phyloP scores from a whole-genome alignment of 2,329 filamentous ascomycete species.

The Zasmidium angulare region DNA sequence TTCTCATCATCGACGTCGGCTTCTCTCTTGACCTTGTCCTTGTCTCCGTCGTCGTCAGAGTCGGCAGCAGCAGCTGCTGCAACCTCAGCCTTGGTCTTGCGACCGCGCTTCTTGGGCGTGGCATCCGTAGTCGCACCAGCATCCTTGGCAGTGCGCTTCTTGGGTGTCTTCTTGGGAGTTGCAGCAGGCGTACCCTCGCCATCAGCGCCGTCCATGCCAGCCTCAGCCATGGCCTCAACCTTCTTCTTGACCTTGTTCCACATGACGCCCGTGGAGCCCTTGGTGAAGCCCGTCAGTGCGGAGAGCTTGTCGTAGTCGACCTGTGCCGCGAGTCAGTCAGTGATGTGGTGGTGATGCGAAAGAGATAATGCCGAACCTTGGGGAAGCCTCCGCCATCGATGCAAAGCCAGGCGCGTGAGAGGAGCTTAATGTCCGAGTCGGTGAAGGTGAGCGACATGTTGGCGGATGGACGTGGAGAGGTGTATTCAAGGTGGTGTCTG shows the following conservation, averaged over 20 bases:
- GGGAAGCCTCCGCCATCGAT: constrained; percentile 3
- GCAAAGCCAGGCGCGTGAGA: constrained; percentile 14
- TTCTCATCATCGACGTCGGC: background rate
- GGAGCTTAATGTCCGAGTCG: constrained; percentile 10
- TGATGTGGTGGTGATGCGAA: background rate
- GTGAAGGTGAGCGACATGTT: constrained; percentile 4
- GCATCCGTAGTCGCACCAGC: background rate
- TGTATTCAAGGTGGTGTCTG: no score
- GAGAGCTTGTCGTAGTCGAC: constrained; percentile 24
- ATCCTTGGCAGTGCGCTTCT: background rate
- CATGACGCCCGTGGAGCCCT: constrained; percentile 19
- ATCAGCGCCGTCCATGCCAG: background rate
- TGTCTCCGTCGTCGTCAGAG: background rate
- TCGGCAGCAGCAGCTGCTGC: background rate
- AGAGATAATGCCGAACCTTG: constrained; percentile 3
- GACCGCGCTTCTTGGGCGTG: constrained; percentile 3
- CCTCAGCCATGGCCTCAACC: constrained; percentile 68
- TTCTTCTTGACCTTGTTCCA: constrained; percentile 67
- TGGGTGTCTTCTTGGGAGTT: background rate
- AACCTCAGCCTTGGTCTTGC: constrained; percentile 4
- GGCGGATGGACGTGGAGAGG: no score
- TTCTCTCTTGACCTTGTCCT: background rate
- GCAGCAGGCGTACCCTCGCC: background rate
- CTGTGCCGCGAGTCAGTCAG: constrained; percentile 5
- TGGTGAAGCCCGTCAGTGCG: constrained; percentile 15